Evolutionary conservation across 208 protist genomes (phyloP), one percentile per base, ranked within the genome.

Genomic region (Trypanosomatidae sp.): DNA sequence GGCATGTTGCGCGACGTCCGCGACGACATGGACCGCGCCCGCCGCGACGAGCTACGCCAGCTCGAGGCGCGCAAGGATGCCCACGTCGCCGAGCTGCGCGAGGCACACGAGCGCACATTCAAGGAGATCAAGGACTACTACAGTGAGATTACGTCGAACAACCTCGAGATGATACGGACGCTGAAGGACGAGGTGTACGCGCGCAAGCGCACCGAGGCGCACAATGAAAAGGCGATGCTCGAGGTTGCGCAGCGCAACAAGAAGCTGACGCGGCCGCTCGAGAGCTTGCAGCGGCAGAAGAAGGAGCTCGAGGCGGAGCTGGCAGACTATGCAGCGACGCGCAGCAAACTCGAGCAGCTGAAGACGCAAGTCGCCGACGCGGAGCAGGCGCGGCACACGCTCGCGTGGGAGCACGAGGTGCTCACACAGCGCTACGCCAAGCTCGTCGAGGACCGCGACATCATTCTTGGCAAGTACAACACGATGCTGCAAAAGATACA

Each of bases 121-220:
- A 81, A 76, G 40, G 92, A 98, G 53, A 98, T 98, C 60, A 98
- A 97, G 53, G 87, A 94, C 41, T 99, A 98, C 71, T 99, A 98
- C 68, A 97, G 92, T 53, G 95, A 98, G 55, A 98, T 99, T 48
- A 99, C 96, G 6, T 95, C 91, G 18, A 98, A 97, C 76, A 98
- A 98, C 71, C 50, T 99, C n/a, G 95, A 97, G 44, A 94, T 96
- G 18, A 99, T 99, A 56, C 92, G 96, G 13, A 96, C 88, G 10
- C 72, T 98, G 18, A 98, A 98, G 70, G 94, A 96, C 47, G 81
- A 96, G 56, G 83, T 97, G 32, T 94, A 94, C 58, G 79, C 92
- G 11, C 79, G 96, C 58, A 96, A 96, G 58, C 82, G 94, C 28
- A 92, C 89, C 1, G 92, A 97, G 60, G 75, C 93, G 6, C 73